Conservation (phyloP, 2,329 filamentous ascomycete species). For the Cryphonectria radicalis region DNA sequence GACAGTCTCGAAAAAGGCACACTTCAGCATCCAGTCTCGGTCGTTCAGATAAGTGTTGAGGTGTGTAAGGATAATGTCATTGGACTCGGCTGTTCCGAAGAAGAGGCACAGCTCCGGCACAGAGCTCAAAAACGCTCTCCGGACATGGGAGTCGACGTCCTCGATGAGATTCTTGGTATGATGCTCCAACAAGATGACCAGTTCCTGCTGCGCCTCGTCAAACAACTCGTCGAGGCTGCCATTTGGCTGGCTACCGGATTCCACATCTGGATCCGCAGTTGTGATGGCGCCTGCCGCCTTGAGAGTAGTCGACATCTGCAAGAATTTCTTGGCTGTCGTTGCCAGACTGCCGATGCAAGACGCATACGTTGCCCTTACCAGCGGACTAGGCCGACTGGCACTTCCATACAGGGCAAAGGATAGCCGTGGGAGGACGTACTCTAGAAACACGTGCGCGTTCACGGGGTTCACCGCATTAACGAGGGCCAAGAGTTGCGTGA, state of each 20-base stretch:
- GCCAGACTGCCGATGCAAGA: constrained; percentile 89
- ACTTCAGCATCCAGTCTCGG: constrained; percentile 93
- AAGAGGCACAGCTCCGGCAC: constrained; percentile 93
- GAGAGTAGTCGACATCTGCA: constrained; percentile 89
- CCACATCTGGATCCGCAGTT: constrained; percentile 76
- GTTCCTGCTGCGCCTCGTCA: constrained; percentile 81
- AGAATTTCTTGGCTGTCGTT: constrained; percentile 79
- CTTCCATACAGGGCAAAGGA: constrained; percentile 56
- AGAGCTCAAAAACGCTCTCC: constrained; percentile 87
- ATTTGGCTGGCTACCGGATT: constrained; percentile 69
- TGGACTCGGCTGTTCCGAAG: constrained; percentile 88
- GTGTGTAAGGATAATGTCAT: constrained; percentile 95
- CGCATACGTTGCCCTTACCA: constrained; percentile 90
- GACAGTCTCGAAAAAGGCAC: constrained; percentile 93
- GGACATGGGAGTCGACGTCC: constrained; percentile 82
- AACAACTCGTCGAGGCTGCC: constrained; percentile 81
- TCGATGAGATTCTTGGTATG: constrained; percentile 91
- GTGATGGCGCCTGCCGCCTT: constrained; percentile 82
- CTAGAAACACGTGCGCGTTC: constrained; percentile 70
- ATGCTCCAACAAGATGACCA: constrained; percentile 81
- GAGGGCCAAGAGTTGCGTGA: constrained; percentile 86
- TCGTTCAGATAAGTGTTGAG: constrained; percentile 98
- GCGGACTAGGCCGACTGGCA: constrained; percentile 59
- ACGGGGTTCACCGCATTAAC: constrained; percentile 85
- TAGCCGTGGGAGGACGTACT: constrained; percentile 70